Evolutionary conservation across 192 early-diverging fungal genomes (phyloP).

Genomic region (Coemansia sp.): DNA sequence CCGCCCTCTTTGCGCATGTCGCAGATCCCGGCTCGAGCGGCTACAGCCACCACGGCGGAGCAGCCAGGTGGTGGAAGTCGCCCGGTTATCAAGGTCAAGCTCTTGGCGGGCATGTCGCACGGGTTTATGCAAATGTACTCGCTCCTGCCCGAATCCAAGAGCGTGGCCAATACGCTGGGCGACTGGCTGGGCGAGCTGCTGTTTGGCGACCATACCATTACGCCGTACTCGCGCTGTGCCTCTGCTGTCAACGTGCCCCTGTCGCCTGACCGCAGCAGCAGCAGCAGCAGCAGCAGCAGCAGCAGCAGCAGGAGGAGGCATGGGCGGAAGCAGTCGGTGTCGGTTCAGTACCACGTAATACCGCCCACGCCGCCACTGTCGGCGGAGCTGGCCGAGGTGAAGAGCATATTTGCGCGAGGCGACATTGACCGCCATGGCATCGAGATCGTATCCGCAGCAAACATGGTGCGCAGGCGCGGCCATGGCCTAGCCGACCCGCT

Average conservation of each 20-base stretch:
- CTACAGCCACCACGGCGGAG: neutral
- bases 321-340: neutral
- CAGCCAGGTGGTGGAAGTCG: neutral
- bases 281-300: neutral
- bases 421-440: constrained; percentile 31
- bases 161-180: constrained; percentile 27
- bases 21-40: neutral
- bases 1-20: constrained; percentile 35
- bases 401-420: constrained; percentile 21
- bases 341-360: neutral
- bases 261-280: neutral
- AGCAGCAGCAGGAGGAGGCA: neutral
- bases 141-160: constrained; percentile 42
- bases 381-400: neutral
- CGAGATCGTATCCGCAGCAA: constrained; percentile 38
- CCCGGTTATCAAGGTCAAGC: constrained; percentile 42
- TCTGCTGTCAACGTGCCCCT: constrained; percentile 8
- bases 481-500: constrained; percentile 44
- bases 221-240: constrained; percentile 23
- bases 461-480: constrained; percentile 45
- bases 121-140: constrained; percentile 55
- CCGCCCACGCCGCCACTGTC: neutral
- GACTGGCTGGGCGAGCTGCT: constrained; percentile 45
- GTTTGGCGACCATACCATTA: constrained; percentile 17
- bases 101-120: constrained; percentile 51